phyloP scores from a whole-genome alignment of 2,329 filamentous ascomycete species.

The Stachybotrys chlorohalonatus region DNA sequence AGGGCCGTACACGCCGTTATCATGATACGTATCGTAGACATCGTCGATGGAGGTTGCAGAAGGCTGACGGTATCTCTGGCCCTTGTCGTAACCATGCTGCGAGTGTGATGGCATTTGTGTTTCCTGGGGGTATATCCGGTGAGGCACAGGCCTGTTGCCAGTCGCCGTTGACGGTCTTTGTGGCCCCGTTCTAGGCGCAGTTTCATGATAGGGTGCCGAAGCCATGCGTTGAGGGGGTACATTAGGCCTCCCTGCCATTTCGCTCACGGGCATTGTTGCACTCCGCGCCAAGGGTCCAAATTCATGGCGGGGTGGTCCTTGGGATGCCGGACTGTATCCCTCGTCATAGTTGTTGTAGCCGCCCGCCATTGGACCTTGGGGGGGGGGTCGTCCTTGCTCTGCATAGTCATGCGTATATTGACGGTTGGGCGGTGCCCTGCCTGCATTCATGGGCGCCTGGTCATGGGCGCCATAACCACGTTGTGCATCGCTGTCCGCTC shows the following conservation, averaged over 20 bases:
- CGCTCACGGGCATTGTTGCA: conserved; percentile 50
- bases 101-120: conserved; percentile 27
- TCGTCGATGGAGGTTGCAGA: conserved; percentile 34
- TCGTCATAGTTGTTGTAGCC: conserved; percentile 17
- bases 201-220: conserved; percentile 35
- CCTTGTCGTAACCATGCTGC: conserved; percentile 20
- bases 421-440: conserved; percentile 17
- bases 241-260: conserved; percentile 30
- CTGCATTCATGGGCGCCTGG: conserved; percentile 14
- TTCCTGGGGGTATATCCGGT: conserved; percentile 37
- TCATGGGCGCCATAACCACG: conserved; percentile 16
- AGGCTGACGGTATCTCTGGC: conserved; percentile 22
- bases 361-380: conserved; percentile 11
- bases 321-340: conserved; percentile 15
- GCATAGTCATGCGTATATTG: conserved; percentile 23
- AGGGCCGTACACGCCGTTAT: conserved; percentile 20
- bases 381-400: conserved; percentile 16
- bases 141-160: conserved; percentile 42
- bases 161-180: conserved; percentile 47
- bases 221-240: conserved; percentile 28
- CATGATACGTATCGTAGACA: conserved; percentile 47
- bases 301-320: conserved; percentile 23
- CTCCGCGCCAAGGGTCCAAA: conserved; percentile 48
- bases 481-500: conserved; percentile 16
- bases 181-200: conserved; percentile 21